These are phyloP conservation scores for Bryoerythrophyllum caledonicum DNA, from an alignment of 225 moss, liverwort and hornwort species.

Conservation along the genomic window DNA sequence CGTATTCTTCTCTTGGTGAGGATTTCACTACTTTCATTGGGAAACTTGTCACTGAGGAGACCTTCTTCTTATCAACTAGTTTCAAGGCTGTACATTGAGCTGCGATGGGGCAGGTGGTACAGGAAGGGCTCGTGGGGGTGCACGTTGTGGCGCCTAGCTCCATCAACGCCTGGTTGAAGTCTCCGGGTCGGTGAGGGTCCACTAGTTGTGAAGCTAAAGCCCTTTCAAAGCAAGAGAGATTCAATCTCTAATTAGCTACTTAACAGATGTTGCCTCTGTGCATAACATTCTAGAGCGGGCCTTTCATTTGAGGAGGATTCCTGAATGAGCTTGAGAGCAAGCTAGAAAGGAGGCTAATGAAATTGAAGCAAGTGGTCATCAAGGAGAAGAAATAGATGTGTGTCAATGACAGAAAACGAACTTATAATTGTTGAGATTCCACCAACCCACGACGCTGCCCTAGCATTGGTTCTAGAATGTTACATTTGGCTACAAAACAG, in stretches of 20 bases:
- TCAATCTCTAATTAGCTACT: background rate
- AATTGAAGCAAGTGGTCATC: too few species aligned
- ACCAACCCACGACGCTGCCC: too few species aligned
- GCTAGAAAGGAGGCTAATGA: too few species aligned
- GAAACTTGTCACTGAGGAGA: slow-evolving; percentile 57
- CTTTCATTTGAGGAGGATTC: too few species aligned
- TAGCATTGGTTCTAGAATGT: background rate
- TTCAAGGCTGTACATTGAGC: slow-evolving; percentile 74
- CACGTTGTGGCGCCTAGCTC: slow-evolving; percentile 96
- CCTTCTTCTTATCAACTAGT: slow-evolving; percentile 38
- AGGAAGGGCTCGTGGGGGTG: slow-evolving; percentile 75
- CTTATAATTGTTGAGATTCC: too few species aligned
- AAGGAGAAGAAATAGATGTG: too few species aligned
- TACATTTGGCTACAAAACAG: slow-evolving; percentile 9
- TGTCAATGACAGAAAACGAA: too few species aligned
- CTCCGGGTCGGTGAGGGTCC: slow-evolving; percentile 75
- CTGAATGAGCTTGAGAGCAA: too few species aligned
- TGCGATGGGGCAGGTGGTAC: slow-evolving; percentile 75
- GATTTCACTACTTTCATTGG: slow-evolving; percentile 72
- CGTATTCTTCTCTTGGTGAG: slow-evolving; percentile 71
- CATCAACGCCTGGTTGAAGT: slow-evolving; percentile 95
- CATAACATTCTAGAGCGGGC: too few species aligned
- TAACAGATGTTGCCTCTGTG: background rate
- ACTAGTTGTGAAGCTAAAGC: slow-evolving; percentile 80
- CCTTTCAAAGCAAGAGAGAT: slow-evolving; percentile 45